Conservation (phyloP, 2,329 filamentous ascomycete species). For the Malbranchea zuffiana region DNA sequence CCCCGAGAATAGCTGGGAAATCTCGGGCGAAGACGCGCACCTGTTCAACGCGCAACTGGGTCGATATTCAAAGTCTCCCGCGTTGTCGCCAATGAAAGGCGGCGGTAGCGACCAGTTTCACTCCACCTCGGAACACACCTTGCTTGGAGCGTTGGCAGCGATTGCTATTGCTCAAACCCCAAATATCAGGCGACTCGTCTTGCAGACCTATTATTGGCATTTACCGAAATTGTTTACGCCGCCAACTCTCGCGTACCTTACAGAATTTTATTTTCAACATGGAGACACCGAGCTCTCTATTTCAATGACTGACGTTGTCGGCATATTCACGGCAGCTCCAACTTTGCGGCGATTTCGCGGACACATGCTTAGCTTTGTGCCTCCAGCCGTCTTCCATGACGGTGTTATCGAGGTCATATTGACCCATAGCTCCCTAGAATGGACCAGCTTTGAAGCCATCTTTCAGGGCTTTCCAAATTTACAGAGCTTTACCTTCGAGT, state of each 20-base stretch:
- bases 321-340: constrained; percentile 1
- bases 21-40: neutral
- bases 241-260: neutral
- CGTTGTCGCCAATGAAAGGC: neutral
- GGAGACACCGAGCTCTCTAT: neutral
- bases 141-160: neutral
- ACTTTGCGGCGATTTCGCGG: neutral
- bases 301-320: too few relatives aligned
- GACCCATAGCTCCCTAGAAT: neutral
- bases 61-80: neutral
- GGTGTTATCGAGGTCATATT: neutral
- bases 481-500: neutral
- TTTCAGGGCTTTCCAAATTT: neutral
- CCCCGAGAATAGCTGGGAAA: too few relatives aligned
- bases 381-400: neutral
- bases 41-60: neutral
- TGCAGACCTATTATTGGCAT: neutral
- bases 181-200: neutral
- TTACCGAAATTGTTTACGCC: neutral
- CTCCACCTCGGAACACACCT: neutral
- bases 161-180: constrained; percentile 1
- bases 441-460: neutral
- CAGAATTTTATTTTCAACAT: constrained; percentile 1
- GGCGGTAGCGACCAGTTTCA: neutral
- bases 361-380: neutral